Evolutionary conservation across 768 basidiomycete species (phyloP).

Genomic region (Strobilomyces confusus): DNA sequence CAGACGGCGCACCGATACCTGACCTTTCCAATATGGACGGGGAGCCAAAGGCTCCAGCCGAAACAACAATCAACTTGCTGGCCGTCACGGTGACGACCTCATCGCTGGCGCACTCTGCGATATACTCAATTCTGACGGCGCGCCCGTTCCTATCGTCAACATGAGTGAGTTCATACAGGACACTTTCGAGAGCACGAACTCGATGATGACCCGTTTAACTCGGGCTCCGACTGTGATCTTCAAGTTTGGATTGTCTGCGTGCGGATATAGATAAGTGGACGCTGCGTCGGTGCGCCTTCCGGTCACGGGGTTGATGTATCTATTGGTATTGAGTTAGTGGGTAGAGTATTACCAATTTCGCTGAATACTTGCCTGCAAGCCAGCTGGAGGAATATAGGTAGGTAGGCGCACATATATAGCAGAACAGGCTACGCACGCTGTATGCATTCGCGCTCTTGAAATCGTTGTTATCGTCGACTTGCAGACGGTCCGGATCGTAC

Average conservation of each 20-base stretch:
- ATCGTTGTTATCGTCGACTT: constrained; percentile 45
- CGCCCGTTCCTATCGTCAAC: constrained; percentile 25
- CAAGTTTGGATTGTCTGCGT: constrained; percentile 28
- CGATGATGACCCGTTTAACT: constrained; percentile 8
- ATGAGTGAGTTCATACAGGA: not conserved
- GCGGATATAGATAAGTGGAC: constrained; percentile 38
- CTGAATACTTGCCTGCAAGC: constrained; percentile 12
- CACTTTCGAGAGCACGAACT: not conserved
- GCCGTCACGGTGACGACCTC: constrained; percentile 25
- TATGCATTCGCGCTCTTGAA: constrained; percentile 31
- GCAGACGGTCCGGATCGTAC: constrained; percentile 45
- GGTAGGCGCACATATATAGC: too few relatives aligned
- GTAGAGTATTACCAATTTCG: too few relatives aligned
- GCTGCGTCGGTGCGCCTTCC: constrained; percentile 30
- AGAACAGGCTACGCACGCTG: constrained; percentile 15
- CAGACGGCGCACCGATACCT: constrained; percentile 56
- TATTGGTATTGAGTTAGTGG: constrained; percentile 18
- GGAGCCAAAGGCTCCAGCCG: constrained; percentile 53
- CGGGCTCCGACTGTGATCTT: constrained; percentile 27
- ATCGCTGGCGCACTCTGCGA: constrained; percentile 13
- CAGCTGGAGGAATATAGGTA: constrained; percentile 3
- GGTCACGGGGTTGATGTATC: constrained; percentile 49
- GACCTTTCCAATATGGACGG: constrained; percentile 57
- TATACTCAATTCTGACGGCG: constrained; percentile 38
- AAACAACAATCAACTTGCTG: constrained; percentile 43